Conservation (phyloP, 805 yeast species). For the Yarrowia yakushimensis region DNA sequence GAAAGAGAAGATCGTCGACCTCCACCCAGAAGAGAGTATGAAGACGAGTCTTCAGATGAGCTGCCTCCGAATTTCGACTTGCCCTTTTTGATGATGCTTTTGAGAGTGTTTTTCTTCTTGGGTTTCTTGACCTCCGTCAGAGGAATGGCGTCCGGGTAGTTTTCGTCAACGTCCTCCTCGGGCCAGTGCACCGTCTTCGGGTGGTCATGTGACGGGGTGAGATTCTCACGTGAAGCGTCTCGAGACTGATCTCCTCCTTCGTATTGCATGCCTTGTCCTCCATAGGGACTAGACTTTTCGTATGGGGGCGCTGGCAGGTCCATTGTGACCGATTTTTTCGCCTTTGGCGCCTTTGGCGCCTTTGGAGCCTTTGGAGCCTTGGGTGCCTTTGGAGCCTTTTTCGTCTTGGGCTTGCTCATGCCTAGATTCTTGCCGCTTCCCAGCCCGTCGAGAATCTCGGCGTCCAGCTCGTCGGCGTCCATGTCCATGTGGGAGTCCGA, state of each 20-base stretch:
- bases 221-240: not conserved
- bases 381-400: too few relatives aligned
- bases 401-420: not conserved
- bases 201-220: not conserved
- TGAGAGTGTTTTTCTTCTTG: slow-evolving; percentile 3
- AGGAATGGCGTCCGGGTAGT: slow-evolving; percentile 3
- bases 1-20: slow-evolving; percentile 1
- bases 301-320: not conserved
- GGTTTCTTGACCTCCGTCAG: slow-evolving; percentile 7
- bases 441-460: slow-evolving; percentile 5
- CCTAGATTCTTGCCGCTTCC: slow-evolving; percentile 7
- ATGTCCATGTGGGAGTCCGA: slow-evolving; percentile 1
- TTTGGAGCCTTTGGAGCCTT: too few relatives aligned
- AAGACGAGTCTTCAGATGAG: slow-evolving; percentile 3
- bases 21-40: slow-evolving; percentile 1
- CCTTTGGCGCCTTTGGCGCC: too few relatives aligned
- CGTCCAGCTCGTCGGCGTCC: slow-evolving; percentile 13
- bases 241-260: not conserved
- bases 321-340: not conserved
- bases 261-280: not conserved
- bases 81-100: slow-evolving; percentile 23
- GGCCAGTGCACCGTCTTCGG: slow-evolving; percentile 19
- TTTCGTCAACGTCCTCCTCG: slow-evolving; percentile 5
- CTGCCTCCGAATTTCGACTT: slow-evolving; percentile 18
- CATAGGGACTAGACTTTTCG: not conserved